Evolutionary conservation across 768 basidiomycete genomes (phyloP), one percentile per base, ranked within the genome.

Genomic region (Pleurotus giganteus): DNA sequence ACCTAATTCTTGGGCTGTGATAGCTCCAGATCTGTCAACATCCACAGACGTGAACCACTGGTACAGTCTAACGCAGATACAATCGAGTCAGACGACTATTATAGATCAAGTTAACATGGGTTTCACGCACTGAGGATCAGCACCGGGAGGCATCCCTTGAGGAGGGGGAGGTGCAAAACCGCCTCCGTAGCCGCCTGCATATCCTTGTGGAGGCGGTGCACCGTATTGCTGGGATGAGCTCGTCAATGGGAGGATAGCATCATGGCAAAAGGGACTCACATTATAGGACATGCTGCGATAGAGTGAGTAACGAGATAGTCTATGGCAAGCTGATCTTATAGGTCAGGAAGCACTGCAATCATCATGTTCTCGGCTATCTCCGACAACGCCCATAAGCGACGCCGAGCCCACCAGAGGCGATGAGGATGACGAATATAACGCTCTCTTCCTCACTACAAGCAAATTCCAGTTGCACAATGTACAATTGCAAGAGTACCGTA

Each of bases 21-120:
- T 89, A 54, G 75, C 71, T 0, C 85, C 86, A 5, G 88, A 88
- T 70, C 83, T 64, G 67, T 92, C 83, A 1, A 69, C 67, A 67
- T 92, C 90, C 19, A 91, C 89, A 9, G 83, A 66, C 19, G 62
- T 58, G 68, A 92, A 93, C 86, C 87, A 89, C 47, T 59, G 69
- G 88, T 88, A 91, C 5, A 91, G 64, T 62, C 89, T 91, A 41
- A 24, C 17, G 23, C 46, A 46, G 50, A 53, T 42, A 26, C 24
- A 9, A 21, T 27, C 50, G 26, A 55, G 31, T 41, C 19, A 41
- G 8, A n/a, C 12, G 27, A 21, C 11, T 17, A 17, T 23, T 27
- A 26, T 39, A n/a, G 37, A 39, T 41, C 2, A 12, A 39, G 5
- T 28, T 4, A 28, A 9, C 21, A 26, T 26, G 39, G 15, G 9